These are phyloP conservation scores for Thymus quinquecostatus DNA, from an alignment of 257 asterid species.

Conservation along the genomic window DNA sequence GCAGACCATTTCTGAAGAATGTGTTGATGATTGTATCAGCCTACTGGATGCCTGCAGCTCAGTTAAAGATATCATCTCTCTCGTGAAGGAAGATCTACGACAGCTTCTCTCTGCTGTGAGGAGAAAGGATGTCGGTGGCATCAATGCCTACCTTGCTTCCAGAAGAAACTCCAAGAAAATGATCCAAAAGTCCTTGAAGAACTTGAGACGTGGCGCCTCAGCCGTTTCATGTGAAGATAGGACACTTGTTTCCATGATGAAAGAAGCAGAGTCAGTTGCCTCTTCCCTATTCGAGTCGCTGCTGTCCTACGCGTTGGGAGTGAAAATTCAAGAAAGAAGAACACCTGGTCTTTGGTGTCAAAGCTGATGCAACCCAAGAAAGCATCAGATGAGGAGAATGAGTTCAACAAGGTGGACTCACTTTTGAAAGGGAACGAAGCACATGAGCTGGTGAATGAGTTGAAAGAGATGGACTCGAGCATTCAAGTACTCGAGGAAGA, in stretches of 20 bases:
- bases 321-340: background rate
- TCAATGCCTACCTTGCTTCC: constrained; percentile 8
- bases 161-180: background rate
- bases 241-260: constrained; percentile 21
- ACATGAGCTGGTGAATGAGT: no score
- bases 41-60: constrained; percentile 28
- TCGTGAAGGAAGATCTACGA: constrained; percentile 30
- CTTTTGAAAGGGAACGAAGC: no score
- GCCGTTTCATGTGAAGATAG: no score
- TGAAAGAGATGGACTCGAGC: no score
- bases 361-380: no score
- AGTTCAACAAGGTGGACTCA: no score
- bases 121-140: constrained; percentile 27
- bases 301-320: constrained; percentile 29
- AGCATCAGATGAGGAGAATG: no score
- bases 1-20: no score
- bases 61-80: constrained; percentile 29
- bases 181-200: no score
- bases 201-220: no score
- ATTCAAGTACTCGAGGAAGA: no score
- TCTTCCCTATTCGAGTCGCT: constrained; percentile 33
- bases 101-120: constrained; percentile 32
- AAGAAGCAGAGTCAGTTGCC: constrained; percentile 38
- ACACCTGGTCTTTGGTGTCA: no score
- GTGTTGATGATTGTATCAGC: constrained; percentile 34